These are phyloP conservation scores for Emergomyces pasteurianus DNA, from an alignment of 2,329 filamentous ascomycete genomes.

Conservation along the genomic window DNA sequence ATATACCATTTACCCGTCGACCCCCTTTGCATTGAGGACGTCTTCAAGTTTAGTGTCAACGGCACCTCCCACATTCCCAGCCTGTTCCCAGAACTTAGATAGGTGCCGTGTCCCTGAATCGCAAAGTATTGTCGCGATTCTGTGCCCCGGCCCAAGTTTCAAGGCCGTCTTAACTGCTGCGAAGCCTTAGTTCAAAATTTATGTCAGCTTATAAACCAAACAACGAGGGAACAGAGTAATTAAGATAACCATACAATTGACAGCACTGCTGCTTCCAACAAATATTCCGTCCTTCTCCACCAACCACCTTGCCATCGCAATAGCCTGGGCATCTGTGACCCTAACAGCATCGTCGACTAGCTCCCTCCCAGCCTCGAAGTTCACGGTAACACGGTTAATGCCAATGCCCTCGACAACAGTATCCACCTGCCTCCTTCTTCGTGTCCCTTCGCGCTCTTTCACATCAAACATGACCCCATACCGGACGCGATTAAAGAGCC, in stretches of 20 bases:
- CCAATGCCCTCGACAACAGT: slow-evolving; percentile 93
- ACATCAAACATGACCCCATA: slow-evolving; percentile 92
- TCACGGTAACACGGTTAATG: slow-evolving; percentile 85
- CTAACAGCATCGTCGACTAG: slow-evolving; percentile 82
- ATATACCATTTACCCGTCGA: background rate
- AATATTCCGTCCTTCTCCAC: slow-evolving; percentile 95
- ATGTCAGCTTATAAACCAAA: background rate
- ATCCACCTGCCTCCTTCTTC: slow-evolving; percentile 82
- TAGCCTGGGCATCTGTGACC: slow-evolving; percentile 79
- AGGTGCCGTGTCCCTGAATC: slow-evolving; percentile 40
- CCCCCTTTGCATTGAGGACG: slow-evolving; percentile 29
- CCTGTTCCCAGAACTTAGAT: slow-evolving; percentile 41
- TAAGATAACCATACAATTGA: slow-evolving; percentile 57
- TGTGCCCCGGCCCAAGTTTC: slow-evolving; percentile 36
- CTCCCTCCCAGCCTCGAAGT: slow-evolving; percentile 78
- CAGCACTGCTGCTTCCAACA: slow-evolving; percentile 85
- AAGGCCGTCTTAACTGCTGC: slow-evolving; percentile 37
- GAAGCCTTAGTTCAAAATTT: slow-evolving; percentile 28
- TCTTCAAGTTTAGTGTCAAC: slow-evolving; percentile 35
- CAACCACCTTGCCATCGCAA: slow-evolving; percentile 88
- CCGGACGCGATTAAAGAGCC: slow-evolving; percentile 80
- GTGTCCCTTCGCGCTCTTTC: slow-evolving; percentile 82
- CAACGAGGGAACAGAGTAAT: slow-evolving; percentile 6
- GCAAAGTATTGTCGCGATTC: slow-evolving; percentile 38
- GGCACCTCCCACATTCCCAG: slow-evolving; percentile 35